Evolutionary conservation across 176 grass and related monocot species (phyloP), one percentile per base, ranked within the genome.

Genomic region (Avena sativa): DNA sequence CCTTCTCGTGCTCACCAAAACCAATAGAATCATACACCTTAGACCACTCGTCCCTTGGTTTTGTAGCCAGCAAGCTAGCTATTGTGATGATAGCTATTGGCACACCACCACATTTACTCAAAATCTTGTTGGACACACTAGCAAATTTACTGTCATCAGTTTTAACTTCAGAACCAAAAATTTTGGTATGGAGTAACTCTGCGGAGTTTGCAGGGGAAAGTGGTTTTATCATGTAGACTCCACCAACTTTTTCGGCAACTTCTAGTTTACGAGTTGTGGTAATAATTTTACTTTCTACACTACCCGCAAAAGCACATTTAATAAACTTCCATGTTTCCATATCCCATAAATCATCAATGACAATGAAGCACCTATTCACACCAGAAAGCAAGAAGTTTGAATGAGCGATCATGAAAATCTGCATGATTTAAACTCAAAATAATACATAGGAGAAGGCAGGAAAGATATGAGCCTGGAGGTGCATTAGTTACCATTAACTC

Each of bases 161-260:
- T 28, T 28, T 0, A 64, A 4, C 0, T 1, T 7, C 0, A 65
- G 12, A 25, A 30, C 34, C 34, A 34, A 34, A 34, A 2, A 34
- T 2, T 34, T 65, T 65, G 1, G 12, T 0, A 30, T 0, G 4
- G 25, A 65, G 26, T 7, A 65, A 65, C 5, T 15, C 0, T 2
- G 0, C 1, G 0, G 62, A 30, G 12, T 65, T 0, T 0, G 0
- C 62, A 6, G 0, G 0, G 12, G 1, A 6, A 0, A 65, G 25
- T 15, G 12, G 4, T 32, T 15, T 7, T 0, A 65, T 65, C 0
- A 0, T 0, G 25, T 65, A 65, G 6, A 65, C 3, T 10, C 4
- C 62, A 65, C 1, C 62, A 14, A 30, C 4, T 2, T 0, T 10
- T 30, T 64, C 1, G 1, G 23, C 23, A 14, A 64, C 0, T 14